A percentile compares a stretch with the other conserved stretches of the same genome.
These are phyloP conservation scores for Penicillium sp. DNA, from an alignment of 2,329 filamentous ascomycete species.

Conservation along the genomic window DNA sequence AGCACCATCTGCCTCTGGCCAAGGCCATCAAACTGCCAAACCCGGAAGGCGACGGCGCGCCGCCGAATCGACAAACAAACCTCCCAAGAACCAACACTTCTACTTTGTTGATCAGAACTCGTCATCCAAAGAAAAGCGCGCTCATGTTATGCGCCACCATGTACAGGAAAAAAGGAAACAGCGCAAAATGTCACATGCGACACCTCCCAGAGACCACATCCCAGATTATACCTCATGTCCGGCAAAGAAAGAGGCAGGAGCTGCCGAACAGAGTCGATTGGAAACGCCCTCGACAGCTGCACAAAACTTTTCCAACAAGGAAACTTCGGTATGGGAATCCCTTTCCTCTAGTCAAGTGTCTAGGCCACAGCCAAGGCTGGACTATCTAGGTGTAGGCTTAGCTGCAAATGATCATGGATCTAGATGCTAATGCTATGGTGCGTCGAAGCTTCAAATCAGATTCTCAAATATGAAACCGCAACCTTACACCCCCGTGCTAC, in stretches of 20 bases:
- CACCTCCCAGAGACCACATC: conserved; percentile 4
- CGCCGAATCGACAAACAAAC: conserved; percentile 18
- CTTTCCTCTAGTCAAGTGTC: neutral
- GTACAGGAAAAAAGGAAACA: conserved; percentile 41
- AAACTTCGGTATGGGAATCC: conserved; percentile 20
- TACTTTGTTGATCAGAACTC: conserved; percentile 42
- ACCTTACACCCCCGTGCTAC: conserved; percentile 4
- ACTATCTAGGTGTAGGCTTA: neutral
- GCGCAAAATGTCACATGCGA: conserved; percentile 24
- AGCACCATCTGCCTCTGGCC: conserved; percentile 19
- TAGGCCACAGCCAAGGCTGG: neutral
- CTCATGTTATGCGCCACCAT: conserved; percentile 45
- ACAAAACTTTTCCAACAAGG: conserved; percentile 2
- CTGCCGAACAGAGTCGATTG: conserved; percentile 2
- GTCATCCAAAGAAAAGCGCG: conserved; percentile 41
- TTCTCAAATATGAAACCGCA: conserved; percentile 11
- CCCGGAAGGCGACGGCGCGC: conserved; percentile 27
- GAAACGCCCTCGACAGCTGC: neutral
- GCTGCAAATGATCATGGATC: neutral
- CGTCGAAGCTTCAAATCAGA: conserved; percentile 13
- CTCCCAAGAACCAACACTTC: conserved; percentile 32
- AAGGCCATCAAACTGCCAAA: conserved; percentile 15
- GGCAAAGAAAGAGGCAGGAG: conserved; percentile 7
- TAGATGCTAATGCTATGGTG: conserved; percentile 1
- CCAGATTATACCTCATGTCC: conserved; percentile 2